Evolutionary conservation across 2,329 filamentous ascomycete species (phyloP).

Genomic region (Alternaria novae-zelandiae): DNA sequence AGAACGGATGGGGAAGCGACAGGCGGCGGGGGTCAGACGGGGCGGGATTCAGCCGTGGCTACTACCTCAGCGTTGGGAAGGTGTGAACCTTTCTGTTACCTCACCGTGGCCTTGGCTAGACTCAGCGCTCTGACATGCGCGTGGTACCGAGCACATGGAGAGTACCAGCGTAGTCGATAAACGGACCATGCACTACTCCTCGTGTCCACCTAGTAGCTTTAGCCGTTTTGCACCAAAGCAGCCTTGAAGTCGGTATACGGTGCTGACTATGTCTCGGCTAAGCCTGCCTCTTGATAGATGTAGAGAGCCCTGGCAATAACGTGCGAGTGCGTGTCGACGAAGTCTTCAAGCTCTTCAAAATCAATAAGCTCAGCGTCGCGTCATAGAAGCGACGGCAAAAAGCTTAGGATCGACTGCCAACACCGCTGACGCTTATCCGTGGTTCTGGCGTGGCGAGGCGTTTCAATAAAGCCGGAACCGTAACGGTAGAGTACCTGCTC

Average conservation of each 20-base stretch:
- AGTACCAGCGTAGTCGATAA: neutral
- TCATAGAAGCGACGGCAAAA: neutral
- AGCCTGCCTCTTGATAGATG: neutral
- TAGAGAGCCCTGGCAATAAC: neutral
- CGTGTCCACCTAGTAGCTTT: neutral
- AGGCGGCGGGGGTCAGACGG: constrained; percentile 1
- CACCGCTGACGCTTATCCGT: neutral
- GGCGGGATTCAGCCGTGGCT: neutral
- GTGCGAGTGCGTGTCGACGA: neutral
- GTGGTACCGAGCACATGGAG: neutral
- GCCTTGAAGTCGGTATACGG: neutral
- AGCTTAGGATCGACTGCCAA: neutral
- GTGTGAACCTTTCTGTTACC: neutral
- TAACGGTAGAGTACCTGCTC: neutral
- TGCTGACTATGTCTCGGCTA: neutral
- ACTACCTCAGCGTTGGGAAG: constrained; percentile 6
- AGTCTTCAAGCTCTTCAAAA: too few relatives aligned
- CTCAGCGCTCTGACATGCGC: neutral
- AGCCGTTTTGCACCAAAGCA: neutral
- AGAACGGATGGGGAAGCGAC: constrained; percentile 1
- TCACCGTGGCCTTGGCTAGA: neutral
- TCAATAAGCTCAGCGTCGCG: neutral
- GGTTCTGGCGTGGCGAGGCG: neutral
- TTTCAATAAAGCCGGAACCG: neutral
- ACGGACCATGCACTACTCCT: neutral